Evolutionary conservation across 257 asterid species (phyloP).

Genomic region (Ehretia macrophylla): DNA sequence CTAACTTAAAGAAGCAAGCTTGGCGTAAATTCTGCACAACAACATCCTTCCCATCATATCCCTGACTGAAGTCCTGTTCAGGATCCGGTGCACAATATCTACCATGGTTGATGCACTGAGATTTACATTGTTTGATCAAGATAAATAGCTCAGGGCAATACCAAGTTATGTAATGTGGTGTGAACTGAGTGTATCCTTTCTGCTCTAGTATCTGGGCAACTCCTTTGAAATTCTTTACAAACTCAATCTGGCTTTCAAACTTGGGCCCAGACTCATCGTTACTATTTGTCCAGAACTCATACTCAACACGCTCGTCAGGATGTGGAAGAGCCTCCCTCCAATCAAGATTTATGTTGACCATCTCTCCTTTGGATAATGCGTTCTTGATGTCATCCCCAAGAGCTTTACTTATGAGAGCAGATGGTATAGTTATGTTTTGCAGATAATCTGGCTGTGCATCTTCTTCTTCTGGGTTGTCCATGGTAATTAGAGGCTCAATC

Average conservation of each 20-base stretch:
- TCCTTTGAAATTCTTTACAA: constrained; percentile 74
- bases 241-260: constrained; percentile 79
- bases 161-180: constrained; percentile 48
- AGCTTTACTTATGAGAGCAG: constrained; percentile 75
- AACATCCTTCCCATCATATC: constrained; percentile 46
- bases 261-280: constrained; percentile 91
- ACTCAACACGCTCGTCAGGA: constrained; percentile 95
- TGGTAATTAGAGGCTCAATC: constrained; percentile 73
- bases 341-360: constrained; percentile 79
- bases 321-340: constrained; percentile 98
- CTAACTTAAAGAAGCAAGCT: constrained; percentile 37
- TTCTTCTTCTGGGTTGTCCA: constrained; percentile 88
- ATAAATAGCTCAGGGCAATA: constrained; percentile 36
- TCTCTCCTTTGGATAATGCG: constrained; percentile 55
- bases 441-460: constrained; percentile 58
- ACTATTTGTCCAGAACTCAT: constrained; percentile 90
- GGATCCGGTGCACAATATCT: constrained; percentile 50
- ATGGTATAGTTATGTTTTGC: constrained; percentile 74
- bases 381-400: constrained; percentile 80
- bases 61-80: constrained; percentile 39
- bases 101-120: constrained; percentile 46
- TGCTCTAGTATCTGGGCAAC: constrained; percentile 94
- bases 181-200: constrained; percentile 79
- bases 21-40: constrained; percentile 46
- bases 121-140: constrained; percentile 39